Base-by-base conservation (phyloP, 225 moss, liverwort and hornwort genomes). In the Thuidium tamariscinum region DNA sequence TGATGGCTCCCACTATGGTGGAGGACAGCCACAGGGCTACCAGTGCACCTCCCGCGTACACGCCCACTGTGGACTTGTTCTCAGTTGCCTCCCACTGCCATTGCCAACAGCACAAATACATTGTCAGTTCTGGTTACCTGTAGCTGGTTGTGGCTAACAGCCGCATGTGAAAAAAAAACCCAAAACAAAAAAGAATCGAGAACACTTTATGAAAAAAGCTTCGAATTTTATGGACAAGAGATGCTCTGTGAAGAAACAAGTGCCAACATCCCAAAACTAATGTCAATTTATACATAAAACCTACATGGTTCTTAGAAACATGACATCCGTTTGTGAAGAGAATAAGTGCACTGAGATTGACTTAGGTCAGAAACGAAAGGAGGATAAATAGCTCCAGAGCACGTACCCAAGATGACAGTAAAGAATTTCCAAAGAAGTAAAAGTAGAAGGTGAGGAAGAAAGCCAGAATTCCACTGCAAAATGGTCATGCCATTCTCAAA, bases 1-100 rank as follows among this genome's bases (percentile, higher is more conserved):
- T 98, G 77, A 98, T 95, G 36, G 98, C 97, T 7, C 98, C 97
- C 42, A 97, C 95, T 39, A 98, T 84, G 81, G 98, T 97, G 30
- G 97, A 96, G 5, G 97, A 98, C 29, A 98, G 84, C 98, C 97
- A 98, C 54, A 98, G 76, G 6, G 97, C 93, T 9, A 98, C 89
- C n/a, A 98, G 79, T 6, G 98, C 96, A 52, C 98, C 97, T 13
- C 97, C 96, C 13, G 91, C 98, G 84, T 98, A 97, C 10, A 97
- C 0, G 10, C 90, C 95, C 27, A 98, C 97, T 0, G 96, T 89
- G 4, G 92, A 83, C 91, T 98, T 98, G 91, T 97, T 94, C 91
- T 98, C 98, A 18, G 94, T 89, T 18, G 84, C 81, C 0, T 95
- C 97, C 98, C 98, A 98, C 96, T 96, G 85, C 7, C 71, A 65